Evolutionary conservation across 495 filamentous ascomycete species (phyloP), one percentile per base, ranked within the genome.

Genomic region (Daldinia childiae): DNA sequence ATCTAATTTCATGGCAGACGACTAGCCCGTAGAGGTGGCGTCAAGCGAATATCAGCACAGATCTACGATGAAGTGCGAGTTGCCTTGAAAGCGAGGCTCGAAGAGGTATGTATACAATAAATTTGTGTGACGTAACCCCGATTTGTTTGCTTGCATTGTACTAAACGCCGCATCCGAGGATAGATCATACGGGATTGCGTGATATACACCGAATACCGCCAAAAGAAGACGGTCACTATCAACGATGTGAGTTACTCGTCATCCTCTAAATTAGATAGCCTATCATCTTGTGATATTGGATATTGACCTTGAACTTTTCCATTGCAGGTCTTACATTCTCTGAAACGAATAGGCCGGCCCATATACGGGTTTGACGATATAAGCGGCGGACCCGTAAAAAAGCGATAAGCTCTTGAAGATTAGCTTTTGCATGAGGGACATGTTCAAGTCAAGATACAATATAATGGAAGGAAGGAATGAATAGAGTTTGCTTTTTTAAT

Each of bases 11-110:
- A 1, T 29, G n/a, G 24, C 60, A 94, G 92, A 52, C 91, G 92
- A 59, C 82, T 96, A 4, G 93, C 93, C 4, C 87, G 93, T 1
- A 88, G 93, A 17, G 93, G 93, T 4, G 93, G 93, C 0, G 87
- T 95, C 5, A 91, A 92, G 69, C 81, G 93, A 0, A 93, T 96
- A 17, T 90, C 87, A 0, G 83, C 71, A 0, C 66, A 57, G 0
- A 90, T 97, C n/a, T 97, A 97, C 74, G 85, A 92, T 0, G 90
- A 93, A 0, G 79, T 86, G 0, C 84, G 93, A 0, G 17, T 17
- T 0, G 87, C 82, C 0, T 30, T 96, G 1, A 88, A 86, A 32
- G 67, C 73, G 0, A 81, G 84, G 1, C 76, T 94, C 0, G 73
- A 82, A n/a, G 66, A 79, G 30, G 91, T 94, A 77, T 62, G 79